Evolutionary conservation across 2,329 filamentous ascomycete species (phyloP), one percentile per base, ranked within the genome.

Genomic region (Penicillium sp.): DNA sequence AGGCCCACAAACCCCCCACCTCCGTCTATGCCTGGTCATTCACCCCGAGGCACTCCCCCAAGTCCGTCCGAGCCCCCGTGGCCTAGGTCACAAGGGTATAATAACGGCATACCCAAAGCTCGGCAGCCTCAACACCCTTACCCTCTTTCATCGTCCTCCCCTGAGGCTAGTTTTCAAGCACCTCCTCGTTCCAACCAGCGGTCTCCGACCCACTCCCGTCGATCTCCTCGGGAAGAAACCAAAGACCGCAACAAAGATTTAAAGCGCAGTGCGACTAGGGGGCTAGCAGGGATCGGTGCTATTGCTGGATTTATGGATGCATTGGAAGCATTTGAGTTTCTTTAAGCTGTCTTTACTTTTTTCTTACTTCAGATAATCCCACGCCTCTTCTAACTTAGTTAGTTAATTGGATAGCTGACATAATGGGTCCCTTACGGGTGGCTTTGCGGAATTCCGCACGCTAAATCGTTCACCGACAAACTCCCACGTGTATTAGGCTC

Each of bases 271-370:
- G 73, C 74, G 37, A 73, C 73, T 8, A 70, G 70, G 35, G 73
- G 73, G 3, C 51, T 76, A 26, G 64, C 69, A 7, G 74, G 73
- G 3, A 69, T 71, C 22, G 71, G 71, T 16, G 74, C 74, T 14
- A 71, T 75, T 54, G 72, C 72, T 6, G 73, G 73, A 11, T 74
- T 76, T 53, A 64, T 77, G 61, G 71, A 75, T 64, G 74, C 74
- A n/a, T 55, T 77, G 44, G 74, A 76, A 52, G 70, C 68, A 3
- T 68, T 76, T 37, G 61, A 60, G 8, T 54, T 65, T 39, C 37
- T 64, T 3, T 64, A 33, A 55, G 46, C 55, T 53, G 11, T 31
- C 29, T 47, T 42, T 13, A 42, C 4, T 5, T 11, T 22, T 7
- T 11, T 22, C 39, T 13, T 22, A 14, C 31, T 33, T 13, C 31